Evolutionary conservation across 768 basidiomycete genomes (phyloP), one percentile per base, ranked within the genome.

Genomic region (Mrakia blollopis): DNA sequence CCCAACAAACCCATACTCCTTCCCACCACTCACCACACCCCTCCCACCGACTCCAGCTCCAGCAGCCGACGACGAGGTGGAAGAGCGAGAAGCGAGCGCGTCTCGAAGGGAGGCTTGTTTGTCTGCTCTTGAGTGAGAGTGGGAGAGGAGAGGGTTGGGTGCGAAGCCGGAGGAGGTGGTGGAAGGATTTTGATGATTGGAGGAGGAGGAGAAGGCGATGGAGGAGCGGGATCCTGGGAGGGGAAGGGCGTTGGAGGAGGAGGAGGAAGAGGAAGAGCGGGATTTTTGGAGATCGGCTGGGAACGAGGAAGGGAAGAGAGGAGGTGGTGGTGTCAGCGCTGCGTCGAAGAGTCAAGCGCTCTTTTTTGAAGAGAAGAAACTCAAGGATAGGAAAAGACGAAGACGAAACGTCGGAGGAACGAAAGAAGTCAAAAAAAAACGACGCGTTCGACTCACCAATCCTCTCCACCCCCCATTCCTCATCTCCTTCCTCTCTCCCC

Each of bases 401-500:
- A 47, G 44, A 47, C 9, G 11, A 41, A 41, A 41, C 39, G 39
- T 2, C 44, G 44, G 44, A 16, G 16, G 44, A 47, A 47, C 44
- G 44, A 47, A 47, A 14, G 14, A 9, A 47, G 47, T 18, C 16
- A 21, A 50, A 25, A 3, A 7, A n/a, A 25, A 28, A n/a, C 25
- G 57, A 57, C 57, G 57, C 11, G 6, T 11, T 41, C n/a, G 54
- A 72, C 71, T 88, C 85, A 93, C 93, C 92, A 81, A 97, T 89
- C 80, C 86, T 87, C 50, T 89, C 88, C 1, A 93, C 90, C 80
- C 87, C 90, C 90, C 93, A 96, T 14, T 60, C 39, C 52, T 89
- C 65, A n/a, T 68, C 90, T 0, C 87, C 85, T 41, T 83, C 82
- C 2, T 91, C 85, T 57, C 87, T 87, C 52, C 87, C 83, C 21